phyloP scores from a whole-genome alignment of 768 basidiomycete genomes.

The Trametes cingulata region DNA sequence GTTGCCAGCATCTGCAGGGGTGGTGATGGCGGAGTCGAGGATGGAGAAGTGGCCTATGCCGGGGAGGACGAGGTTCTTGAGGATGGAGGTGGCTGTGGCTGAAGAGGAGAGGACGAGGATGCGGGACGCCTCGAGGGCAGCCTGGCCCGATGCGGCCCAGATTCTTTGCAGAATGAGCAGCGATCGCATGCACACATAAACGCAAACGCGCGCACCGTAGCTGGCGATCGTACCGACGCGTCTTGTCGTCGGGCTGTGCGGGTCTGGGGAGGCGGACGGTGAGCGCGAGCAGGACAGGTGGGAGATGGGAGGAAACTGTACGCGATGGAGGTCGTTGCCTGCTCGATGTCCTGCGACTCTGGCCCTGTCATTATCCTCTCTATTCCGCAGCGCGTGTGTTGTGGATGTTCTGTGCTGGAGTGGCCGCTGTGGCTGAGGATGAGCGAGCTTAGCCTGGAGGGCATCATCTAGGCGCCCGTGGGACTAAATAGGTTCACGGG shows the following conservation, averaged over 20 bases:
- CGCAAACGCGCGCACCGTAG: constrained; percentile 60
- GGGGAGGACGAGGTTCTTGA: constrained; percentile 97
- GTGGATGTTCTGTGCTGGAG: neutral
- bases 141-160: constrained; percentile 93
- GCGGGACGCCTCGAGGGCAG: constrained; percentile 80
- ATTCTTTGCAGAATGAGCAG: constrained; percentile 36
- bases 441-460: neutral
- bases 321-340: constrained; percentile 44
- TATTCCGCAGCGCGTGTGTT: neutral
- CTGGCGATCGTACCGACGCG: constrained; percentile 93
- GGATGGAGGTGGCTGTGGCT: constrained; percentile 83
- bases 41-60: constrained; percentile 96
- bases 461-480: constrained; percentile 9
- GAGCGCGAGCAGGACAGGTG: constrained; percentile 3
- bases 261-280: constrained; percentile 33
- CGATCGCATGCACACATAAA: neutral
- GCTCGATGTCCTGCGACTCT: constrained; percentile 50
- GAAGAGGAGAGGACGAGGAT: constrained; percentile 80
- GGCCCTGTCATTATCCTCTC: neutral
- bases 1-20: constrained; percentile 83
- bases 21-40: constrained; percentile 63
- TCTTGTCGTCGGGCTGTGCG: constrained; percentile 79
- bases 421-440: neutral
- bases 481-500: neutral
- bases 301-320: constrained; percentile 23